A percentile compares a stretch with the other conserved stretches of the same genome.
phyloP scores from a whole-genome alignment of 164 flowering plant species.

The Sextonia rubra region DNA sequence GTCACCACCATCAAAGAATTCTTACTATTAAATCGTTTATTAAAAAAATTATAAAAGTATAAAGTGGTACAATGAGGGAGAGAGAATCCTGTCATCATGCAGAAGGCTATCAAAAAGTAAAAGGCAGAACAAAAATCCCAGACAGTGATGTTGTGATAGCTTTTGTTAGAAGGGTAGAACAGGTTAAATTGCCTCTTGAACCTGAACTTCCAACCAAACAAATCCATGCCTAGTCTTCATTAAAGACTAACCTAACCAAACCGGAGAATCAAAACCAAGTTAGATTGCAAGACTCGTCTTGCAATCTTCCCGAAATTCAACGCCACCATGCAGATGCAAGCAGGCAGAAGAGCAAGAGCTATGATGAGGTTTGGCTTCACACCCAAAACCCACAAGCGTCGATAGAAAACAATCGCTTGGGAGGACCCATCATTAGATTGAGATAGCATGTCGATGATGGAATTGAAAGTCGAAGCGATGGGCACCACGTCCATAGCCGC shows the following conservation, averaged over 20 bases:
- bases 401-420: slow-evolving; percentile 40
- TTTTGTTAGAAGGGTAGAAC: too few species aligned
- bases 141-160: too few species aligned
- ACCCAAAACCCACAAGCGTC: slow-evolving; percentile 36
- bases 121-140: too few species aligned
- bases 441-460: slow-evolving; percentile 46
- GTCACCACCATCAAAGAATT: slow-evolving; percentile 65
- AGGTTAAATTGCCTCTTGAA: too few species aligned
- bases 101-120: too few species aligned
- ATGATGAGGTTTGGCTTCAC: slow-evolving; percentile 53
- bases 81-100: too few species aligned
- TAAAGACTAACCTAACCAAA: too few species aligned
- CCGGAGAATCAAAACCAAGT: too few species aligned
- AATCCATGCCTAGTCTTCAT: too few species aligned
- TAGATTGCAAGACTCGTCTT: slow-evolving; percentile 46
- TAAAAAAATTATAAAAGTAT: too few species aligned
- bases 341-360: slow-evolving; percentile 46
- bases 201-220: too few species aligned
- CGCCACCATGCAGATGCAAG: slow-evolving; percentile 39
- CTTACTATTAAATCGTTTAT: slow-evolving; percentile 55
- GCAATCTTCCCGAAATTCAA: slow-evolving; percentile 52
- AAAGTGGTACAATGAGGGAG: too few species aligned
- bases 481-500: slow-evolving; percentile 49
- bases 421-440: slow-evolving; percentile 34
- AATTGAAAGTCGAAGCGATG: slow-evolving; percentile 43